Evolutionary conservation across 176 grass and related monocot genomes (phyloP).

Genomic region (Eleusine indica): DNA sequence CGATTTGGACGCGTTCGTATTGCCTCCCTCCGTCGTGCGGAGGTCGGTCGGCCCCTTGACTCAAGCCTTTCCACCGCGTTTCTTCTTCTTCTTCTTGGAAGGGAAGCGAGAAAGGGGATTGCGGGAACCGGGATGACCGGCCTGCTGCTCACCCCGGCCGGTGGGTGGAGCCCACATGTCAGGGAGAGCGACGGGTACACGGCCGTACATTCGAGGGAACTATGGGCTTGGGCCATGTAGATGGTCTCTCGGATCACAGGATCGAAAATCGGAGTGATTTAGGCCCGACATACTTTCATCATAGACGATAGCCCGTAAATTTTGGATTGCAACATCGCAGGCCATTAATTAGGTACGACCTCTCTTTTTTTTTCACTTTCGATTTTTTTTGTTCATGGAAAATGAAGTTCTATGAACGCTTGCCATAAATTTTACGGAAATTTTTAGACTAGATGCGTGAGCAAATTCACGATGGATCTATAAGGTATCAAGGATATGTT

Average conservation of each 20-base stretch:
- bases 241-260: too few relatives aligned
- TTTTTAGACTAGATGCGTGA: too few relatives aligned
- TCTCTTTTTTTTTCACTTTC: background rate
- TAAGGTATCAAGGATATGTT: too few relatives aligned
- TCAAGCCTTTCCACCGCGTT: slow-evolving; percentile 15
- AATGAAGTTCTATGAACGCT: too few relatives aligned
- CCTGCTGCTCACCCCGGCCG: background rate
- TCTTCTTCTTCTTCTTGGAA: slow-evolving; percentile 30
- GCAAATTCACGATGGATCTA: too few relatives aligned
- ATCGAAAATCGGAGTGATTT: background rate
- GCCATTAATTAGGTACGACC: background rate
- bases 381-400: background rate
- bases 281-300: background rate
- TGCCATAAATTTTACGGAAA: too few relatives aligned
- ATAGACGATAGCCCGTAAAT: too few relatives aligned
- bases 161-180: background rate
- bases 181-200: background rate
- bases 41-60: slow-evolving; percentile 36
- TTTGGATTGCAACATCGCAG: background rate
- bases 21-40: background rate
- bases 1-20: slow-evolving; percentile 41
- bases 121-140: background rate
- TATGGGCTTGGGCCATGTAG: background rate
- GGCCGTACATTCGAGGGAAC: background rate
- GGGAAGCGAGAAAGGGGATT: background rate